phyloP scores from a whole-genome alignment of 2,329 filamentous ascomycete species.

The Fusarium floridanum region DNA sequence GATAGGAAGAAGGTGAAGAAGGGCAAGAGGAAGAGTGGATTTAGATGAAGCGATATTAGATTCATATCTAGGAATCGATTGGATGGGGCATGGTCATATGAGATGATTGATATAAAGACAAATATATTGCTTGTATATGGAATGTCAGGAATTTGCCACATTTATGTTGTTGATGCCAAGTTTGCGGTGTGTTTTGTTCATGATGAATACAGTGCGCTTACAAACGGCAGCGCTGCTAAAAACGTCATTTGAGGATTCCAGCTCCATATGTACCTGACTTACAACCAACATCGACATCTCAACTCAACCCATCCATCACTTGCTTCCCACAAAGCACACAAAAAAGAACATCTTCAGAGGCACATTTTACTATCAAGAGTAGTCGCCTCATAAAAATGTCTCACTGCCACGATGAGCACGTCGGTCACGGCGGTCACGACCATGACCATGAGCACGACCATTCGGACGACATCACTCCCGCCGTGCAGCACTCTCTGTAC shows the following conservation, averaged over 20 bases:
- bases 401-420: constrained; percentile 66
- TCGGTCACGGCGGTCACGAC: constrained; percentile 65
- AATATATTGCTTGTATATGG: neutral
- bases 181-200: constrained; percentile 15
- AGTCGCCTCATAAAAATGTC: constrained; percentile 50
- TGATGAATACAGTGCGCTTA: constrained; percentile 20
- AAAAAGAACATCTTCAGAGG: neutral
- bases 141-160: neutral
- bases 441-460: constrained; percentile 81
- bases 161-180: neutral
- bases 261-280: constrained; percentile 31
- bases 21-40: constrained; percentile 58
- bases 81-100: neutral
- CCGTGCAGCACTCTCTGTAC: constrained; percentile 91
- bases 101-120: neutral
- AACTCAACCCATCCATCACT: neutral
- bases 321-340: neutral
- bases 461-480: constrained; percentile 91
- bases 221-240: constrained; percentile 24
- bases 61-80: neutral
- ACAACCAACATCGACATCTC: constrained; percentile 31
- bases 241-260: constrained; percentile 37
- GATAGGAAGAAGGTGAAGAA: constrained; percentile 60
- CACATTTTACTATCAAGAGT: neutral
- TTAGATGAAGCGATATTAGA: constrained; percentile 48